Percentiles rank a stretch among this genome's conserved stretches.
phyloP scores from a whole-genome alignment of 352 stramenopile genomes.

The Globisporangium abappressorium region DNA sequence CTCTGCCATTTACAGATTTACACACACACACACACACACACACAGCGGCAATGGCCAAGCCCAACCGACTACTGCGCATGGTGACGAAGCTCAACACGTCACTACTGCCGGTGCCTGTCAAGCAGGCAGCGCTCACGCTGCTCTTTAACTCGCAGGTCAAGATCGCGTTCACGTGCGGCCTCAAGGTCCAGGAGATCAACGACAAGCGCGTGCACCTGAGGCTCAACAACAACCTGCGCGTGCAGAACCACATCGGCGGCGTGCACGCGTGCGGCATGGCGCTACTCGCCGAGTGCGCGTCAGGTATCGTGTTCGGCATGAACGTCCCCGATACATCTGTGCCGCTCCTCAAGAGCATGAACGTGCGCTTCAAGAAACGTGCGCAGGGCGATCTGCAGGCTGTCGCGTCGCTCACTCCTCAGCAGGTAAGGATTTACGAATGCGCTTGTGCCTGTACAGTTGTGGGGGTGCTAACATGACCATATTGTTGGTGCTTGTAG shows the following conservation, averaged over 20 bases:
- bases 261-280: slow-evolving; percentile 88
- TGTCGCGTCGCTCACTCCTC: slow-evolving; percentile 64
- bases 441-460: background rate
- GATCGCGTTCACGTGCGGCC: slow-evolving; percentile 71
- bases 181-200: slow-evolving; percentile 67
- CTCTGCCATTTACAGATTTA: background rate
- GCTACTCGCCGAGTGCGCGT: slow-evolving; percentile 76
- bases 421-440: slow-evolving; percentile 37
- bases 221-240: slow-evolving; percentile 68
- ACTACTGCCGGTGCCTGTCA: slow-evolving; percentile 29
- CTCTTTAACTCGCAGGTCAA: slow-evolving; percentile 86
- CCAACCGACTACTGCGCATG: slow-evolving; percentile 56
- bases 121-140: slow-evolving; percentile 56
- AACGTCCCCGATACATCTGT: slow-evolving; percentile 82
- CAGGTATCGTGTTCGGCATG: slow-evolving; percentile 83
- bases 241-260: slow-evolving; percentile 89
- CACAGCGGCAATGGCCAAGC: slow-evolving; percentile 13
- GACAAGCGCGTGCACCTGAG: slow-evolving; percentile 39
- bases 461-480: background rate
- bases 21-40: background rate
- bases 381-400: slow-evolving; percentile 69
- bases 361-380: slow-evolving; percentile 70
- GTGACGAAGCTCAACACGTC: slow-evolving; percentile 56
- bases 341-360: slow-evolving; percentile 84
- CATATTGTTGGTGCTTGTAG: slow-evolving; percentile 8